Percentiles rank a stretch among this genome's conserved stretches.
Conservation (phyloP, 1,284 basidiomycete species). For the Tranzscheliella williamsii region DNA sequence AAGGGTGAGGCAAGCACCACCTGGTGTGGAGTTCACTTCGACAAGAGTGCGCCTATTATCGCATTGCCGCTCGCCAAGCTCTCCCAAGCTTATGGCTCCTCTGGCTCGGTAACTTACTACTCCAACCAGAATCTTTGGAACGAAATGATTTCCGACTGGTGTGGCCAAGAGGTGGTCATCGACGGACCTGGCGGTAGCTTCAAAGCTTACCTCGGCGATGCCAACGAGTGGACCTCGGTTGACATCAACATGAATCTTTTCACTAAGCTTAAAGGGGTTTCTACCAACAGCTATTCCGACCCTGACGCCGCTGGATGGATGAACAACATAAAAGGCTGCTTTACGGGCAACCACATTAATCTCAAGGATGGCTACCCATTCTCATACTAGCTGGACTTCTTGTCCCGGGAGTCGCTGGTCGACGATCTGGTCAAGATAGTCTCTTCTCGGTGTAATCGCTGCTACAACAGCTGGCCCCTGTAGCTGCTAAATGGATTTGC, state of each 20-base stretch:
- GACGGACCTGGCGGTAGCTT: slow-evolving; percentile 26
- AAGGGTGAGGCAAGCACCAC: slow-evolving; percentile 40
- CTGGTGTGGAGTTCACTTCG: slow-evolving; percentile 37
- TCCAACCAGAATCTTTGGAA: slow-evolving; percentile 29
- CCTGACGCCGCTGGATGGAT: slow-evolving; percentile 33
- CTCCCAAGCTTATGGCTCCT: slow-evolving; percentile 23
- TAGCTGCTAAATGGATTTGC: no score
- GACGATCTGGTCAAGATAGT: no score
- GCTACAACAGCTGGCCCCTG: no score
- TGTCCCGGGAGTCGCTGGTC: no score
- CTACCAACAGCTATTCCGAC: slow-evolving; percentile 7
- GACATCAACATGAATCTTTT: slow-evolving; percentile 36
- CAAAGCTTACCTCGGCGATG: slow-evolving; percentile 39
- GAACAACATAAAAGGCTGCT: slow-evolving; percentile 29
- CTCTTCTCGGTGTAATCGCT: no score
- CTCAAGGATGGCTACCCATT: slow-evolving; percentile 28
- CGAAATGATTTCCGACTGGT: slow-evolving; percentile 28
- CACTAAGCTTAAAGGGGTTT: slow-evolving; percentile 31
- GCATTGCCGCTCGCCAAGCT: slow-evolving; percentile 30
- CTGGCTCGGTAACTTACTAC: slow-evolving; percentile 27
- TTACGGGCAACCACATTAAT: slow-evolving; percentile 20
- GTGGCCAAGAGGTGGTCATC: slow-evolving; percentile 28
- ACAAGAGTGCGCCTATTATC: slow-evolving; percentile 31
- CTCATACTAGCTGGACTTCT: no score
- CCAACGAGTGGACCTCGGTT: slow-evolving; percentile 33